These are phyloP conservation scores for Pezicula rhizophila DNA, from an alignment of 2,329 filamentous ascomycete genomes.

Conservation along the genomic window DNA sequence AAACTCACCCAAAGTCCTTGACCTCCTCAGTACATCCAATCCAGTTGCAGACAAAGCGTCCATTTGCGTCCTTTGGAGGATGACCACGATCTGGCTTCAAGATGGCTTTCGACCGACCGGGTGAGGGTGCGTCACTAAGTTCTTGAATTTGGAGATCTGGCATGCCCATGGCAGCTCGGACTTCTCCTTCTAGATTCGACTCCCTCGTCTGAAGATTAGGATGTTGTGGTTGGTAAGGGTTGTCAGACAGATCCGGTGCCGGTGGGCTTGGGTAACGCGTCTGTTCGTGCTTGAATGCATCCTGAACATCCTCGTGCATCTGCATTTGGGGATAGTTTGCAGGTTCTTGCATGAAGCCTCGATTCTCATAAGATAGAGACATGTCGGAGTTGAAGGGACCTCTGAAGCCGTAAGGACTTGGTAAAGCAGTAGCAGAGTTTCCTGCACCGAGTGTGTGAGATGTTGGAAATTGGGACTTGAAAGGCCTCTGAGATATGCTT, in stretches of 20 bases:
- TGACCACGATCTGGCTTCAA: constrained; percentile 50
- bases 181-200: constrained; percentile 6
- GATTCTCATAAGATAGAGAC: constrained; percentile 23
- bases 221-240: constrained; percentile 16
- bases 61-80: constrained; percentile 54
- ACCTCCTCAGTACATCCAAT: constrained; percentile 60
- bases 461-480: too few relatives aligned
- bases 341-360: constrained; percentile 24
- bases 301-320: constrained; percentile 22
- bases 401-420: background rate
- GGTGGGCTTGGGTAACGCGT: constrained; percentile 26
- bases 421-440: too few relatives aligned
- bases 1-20: constrained; percentile 73
- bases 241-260: constrained; percentile 18
- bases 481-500: too few relatives aligned
- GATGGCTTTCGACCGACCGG: constrained; percentile 40
- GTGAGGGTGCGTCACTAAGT: constrained; percentile 21
- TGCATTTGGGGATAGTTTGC: constrained; percentile 6
- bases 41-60: constrained; percentile 72
- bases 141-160: constrained; percentile 10
- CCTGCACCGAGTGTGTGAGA: too few relatives aligned
- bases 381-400: constrained; percentile 9
- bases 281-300: constrained; percentile 15
- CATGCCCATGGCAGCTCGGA: constrained; percentile 19
- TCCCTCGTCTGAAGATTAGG: constrained; percentile 16